Base-by-base conservation (phyloP, 176 grass and related monocot species). In the Oropetium thomaeum region DNA sequence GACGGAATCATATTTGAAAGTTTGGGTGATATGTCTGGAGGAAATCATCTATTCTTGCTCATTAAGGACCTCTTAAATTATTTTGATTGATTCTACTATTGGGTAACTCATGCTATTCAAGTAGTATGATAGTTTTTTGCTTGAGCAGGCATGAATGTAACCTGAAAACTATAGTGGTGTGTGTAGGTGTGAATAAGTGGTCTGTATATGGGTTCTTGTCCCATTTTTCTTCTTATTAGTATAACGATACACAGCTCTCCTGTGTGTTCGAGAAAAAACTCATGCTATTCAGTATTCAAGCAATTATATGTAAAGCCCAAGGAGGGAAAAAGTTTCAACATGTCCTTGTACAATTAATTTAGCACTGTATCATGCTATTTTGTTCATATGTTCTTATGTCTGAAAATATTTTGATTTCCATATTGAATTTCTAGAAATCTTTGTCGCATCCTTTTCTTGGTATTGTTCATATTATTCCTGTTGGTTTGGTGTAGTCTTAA, bases 1-100 rank as follows among this genome's bases (percentile, higher is more conserved):
- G 96, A 95, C 28, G 81, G 78, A 77, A 90, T 92, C 43, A 67
- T 92, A 60, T 89, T 99, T 73, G 96, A 92, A 76, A 82, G 81
- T 74, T 79, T 85, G 31, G 79, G 75, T 63, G 84, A 85, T 75
- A 65, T 57, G 41, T 81, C 86, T 60, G 89, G 84, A 81, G 81
- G 83, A 57, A 87, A 84, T 35, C 75, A 78, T 49, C 79, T 98
- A 27, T 81, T 92, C 15, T 44, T 58, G 67, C 67, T 95, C 20
- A 57, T 99, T 84, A 95, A 94, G 72, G 81, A 92, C 32, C 86
- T 83, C 39, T 17, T 82, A 35, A 84, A 83, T 67, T 85, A 65
- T 74, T 89, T 61, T 87, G 81, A 87, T 63, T 88, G 70, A 88
- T 83, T 54, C 40, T 33, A 45, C 44, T 38, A 80, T 65, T 58